Percentiles rank a stretch among this genome's conserved stretches.
Evolutionary conservation across 495 filamentous ascomycete genomes (phyloP).

Genomic region (Neurospora sp.): DNA sequence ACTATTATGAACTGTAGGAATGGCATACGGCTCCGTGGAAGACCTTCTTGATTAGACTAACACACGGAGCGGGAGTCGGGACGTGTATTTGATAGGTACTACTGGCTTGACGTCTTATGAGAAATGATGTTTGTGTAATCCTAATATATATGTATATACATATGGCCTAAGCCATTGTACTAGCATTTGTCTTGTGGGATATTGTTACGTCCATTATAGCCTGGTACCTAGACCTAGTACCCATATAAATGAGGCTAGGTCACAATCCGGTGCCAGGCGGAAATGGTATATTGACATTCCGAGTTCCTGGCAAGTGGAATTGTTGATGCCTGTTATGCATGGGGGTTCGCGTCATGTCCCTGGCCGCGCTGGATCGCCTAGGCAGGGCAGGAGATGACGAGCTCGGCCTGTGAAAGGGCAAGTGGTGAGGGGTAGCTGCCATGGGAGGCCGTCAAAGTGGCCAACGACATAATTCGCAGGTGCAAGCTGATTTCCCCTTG

Average conservation of each 20-base stretch:
- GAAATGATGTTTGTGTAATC: not conserved
- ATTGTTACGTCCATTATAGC: not conserved
- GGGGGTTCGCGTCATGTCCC: not conserved
- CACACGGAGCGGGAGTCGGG: not conserved
- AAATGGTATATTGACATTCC: not conserved
- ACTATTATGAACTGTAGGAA: not conserved
- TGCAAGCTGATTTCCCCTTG: not conserved
- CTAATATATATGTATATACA: not conserved
- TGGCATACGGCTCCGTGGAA: not conserved
- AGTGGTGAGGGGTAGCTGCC: not conserved
- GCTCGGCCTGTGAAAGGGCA: not conserved
- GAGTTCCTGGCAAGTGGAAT: not conserved
- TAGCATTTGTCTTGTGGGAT: not conserved
- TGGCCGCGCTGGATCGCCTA: not conserved
- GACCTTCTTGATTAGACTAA: not conserved
- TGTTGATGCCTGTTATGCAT: not conserved
- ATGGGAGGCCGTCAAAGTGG: not conserved
- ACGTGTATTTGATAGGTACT: not conserved
- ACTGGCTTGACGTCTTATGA: not conserved
- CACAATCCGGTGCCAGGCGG: not conserved
- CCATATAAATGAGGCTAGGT: not conserved
- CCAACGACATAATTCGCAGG: not conserved
- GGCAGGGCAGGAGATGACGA: not conserved
- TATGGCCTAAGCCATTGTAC: not conserved
- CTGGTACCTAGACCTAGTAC: not conserved